A percentile compares a stretch with the other conserved stretches of the same genome.
Conservation (phyloP, 345 rosid genomes). For the Populus davidiana region DNA sequence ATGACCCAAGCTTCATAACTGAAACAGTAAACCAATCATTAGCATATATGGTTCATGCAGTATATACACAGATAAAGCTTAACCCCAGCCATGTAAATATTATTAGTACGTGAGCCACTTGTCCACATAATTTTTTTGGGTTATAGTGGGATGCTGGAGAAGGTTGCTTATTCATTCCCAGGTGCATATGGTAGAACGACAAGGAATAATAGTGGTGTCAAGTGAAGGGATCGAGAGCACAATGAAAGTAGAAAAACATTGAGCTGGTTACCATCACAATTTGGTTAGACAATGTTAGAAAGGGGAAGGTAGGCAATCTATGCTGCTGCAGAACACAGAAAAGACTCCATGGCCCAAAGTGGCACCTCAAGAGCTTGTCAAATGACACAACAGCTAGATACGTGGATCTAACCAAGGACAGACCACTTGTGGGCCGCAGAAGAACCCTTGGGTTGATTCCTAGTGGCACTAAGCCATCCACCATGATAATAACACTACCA, state of each 20-base stretch:
- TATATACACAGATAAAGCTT: neutral
- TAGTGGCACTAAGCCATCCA: neutral
- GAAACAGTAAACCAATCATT: slow-evolving; percentile 26
- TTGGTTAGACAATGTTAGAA: neutral
- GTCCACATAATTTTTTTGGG: neutral
- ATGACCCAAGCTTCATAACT: slow-evolving; percentile 99
- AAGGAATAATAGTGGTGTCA: neutral
- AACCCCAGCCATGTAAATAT: neutral
- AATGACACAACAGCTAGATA: neutral
- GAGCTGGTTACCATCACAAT: neutral
- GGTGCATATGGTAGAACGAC: neutral
- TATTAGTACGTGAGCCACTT: neutral
- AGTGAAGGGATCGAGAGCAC: neutral
- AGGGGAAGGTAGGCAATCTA: neutral
- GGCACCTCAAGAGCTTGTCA: neutral
- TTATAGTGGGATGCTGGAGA: neutral
- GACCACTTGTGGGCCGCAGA: neutral
- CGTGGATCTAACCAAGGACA: neutral
- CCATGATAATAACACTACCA: neutral
- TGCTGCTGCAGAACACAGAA: neutral
- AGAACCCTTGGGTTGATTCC: neutral
- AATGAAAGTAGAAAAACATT: neutral
- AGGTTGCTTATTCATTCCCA: neutral
- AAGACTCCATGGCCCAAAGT: neutral
- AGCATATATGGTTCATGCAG: neutral